Percentiles rank a stretch among this genome's conserved stretches.
phyloP scores from a whole-genome alignment of 345 rosid genomes.

The Melaleuca alternifolia region DNA sequence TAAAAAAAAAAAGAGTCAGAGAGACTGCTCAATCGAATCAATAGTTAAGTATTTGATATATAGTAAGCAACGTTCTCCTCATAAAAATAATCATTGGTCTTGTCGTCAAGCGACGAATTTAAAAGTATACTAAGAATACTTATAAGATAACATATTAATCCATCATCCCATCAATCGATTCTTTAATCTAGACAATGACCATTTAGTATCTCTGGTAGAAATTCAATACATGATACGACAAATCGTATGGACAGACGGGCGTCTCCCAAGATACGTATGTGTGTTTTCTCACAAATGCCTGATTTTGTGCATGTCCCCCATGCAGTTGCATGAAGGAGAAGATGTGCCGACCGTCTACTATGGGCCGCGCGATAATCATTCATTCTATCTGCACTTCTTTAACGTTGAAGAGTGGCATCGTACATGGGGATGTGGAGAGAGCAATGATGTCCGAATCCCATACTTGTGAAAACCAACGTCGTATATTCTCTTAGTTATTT shows the following conservation, averaged over 20 bases:
- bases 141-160: no score
- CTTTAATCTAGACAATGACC: rapidly evolving
- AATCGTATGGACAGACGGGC: not conserved
- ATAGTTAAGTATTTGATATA: not conserved
- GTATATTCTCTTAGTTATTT: not conserved
- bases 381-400: not conserved
- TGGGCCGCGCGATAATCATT: rapidly evolving
- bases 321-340: not conserved
- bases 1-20: not conserved
- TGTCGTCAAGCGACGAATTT: no score
- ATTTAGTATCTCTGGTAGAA: no score
- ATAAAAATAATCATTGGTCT: no score
- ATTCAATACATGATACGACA: no score
- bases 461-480: no score
- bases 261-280: not conserved
- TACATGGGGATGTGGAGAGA: no score
- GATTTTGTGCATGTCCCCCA: not conserved
- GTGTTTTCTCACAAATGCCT: not conserved
- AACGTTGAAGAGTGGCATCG: not conserved
- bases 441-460: no score
- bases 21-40: not conserved
- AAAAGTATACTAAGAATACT: no score
- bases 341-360: not conserved
- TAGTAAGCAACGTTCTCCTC: not conserved
- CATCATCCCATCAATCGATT: not conserved